Evolutionary conservation across 2,329 filamentous ascomycete genomes (phyloP), one percentile per base, ranked within the genome.

Genomic region (Colletotrichum phormii): DNA sequence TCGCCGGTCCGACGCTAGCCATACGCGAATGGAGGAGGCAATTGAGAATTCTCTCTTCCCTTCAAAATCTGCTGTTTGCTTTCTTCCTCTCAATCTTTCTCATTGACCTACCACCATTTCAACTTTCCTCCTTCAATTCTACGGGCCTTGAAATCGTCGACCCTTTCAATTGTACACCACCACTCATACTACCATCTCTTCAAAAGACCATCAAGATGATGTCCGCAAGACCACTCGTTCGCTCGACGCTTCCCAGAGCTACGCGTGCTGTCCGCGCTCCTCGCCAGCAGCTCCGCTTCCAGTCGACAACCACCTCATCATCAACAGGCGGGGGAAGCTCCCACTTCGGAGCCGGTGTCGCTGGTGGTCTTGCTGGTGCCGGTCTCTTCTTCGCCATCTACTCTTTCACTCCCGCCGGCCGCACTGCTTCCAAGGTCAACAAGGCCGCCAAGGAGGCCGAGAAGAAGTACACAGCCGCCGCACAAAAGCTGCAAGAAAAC

Each of bases 401-500:
- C 76, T 82, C 82, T 11, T 81, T 85, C 75, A 86, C 85, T 0
- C 85, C 85, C 0, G 80, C 85, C 3, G 86, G 85, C 1, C 81
- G 79, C 58, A 79, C 83, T 74, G 76, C 82, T 35, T 75, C 83
- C 75, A 83, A 82, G 60, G 78, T 88, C 75, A 87, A 88, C 80
- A 85, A 85, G 76, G 82, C 82, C 1, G 83, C 82, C 11, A 86
- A 87, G 65, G 86, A 91, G 65, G 89, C 91, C 2, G 88, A 91
- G 79, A 82, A 85, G 66, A 90, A 92, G 78, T 89, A 92, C 80
- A 82, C 91, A 51, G 84, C 86, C 8, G 88, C 91, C 1, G 87
- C 88, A 42, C 84, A 90, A 75, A 90, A 90, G 78, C 84, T 93
- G 6, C 88, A 91, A 75, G 82, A 91, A 67, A 86, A 87, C 58